Evolutionary conservation across 345 rosid genomes (phyloP).

Genomic region (Citrus unshiu): DNA sequence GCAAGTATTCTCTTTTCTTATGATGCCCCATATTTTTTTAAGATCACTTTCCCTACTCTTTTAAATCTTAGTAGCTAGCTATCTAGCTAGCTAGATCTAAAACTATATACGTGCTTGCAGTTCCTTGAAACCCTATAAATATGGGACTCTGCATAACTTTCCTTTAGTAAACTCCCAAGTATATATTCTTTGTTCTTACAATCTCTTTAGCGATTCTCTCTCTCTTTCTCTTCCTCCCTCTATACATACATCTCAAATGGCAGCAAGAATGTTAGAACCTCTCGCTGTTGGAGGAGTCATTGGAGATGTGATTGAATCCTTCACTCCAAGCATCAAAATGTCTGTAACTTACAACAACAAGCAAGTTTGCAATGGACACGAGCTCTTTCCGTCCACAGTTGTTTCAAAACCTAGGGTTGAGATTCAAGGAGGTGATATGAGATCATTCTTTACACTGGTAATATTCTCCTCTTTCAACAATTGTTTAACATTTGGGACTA

Average conservation of each 20-base stretch:
- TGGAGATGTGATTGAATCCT: conserved; percentile 38
- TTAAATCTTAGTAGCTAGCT: background rate
- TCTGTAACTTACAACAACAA: conserved; percentile 26
- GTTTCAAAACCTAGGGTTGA: conserved; percentile 31
- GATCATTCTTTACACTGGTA: conserved; percentile 69
- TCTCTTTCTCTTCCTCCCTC: background rate
- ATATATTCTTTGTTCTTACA: background rate
- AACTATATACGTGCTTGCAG: background rate
- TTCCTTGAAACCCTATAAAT: conserved; percentile 5
- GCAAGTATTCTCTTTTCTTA: background rate
- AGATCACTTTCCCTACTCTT: background rate
- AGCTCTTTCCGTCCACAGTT: conserved; percentile 36
- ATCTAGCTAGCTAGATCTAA: background rate
- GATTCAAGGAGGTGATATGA: conserved; percentile 41
- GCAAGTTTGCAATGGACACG: conserved; percentile 33
- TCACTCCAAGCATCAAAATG: conserved; percentile 28
- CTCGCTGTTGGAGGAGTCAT: conserved; percentile 37
- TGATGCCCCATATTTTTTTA: background rate
- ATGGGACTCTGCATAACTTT: background rate
- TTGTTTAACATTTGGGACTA: background rate
- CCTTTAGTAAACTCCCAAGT: background rate
- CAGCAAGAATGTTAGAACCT: conserved; percentile 17
- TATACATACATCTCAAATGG: background rate
- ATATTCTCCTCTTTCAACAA: background rate
- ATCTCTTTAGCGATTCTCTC: background rate